Evolutionary conservation across 306 rosid species (phyloP), one percentile per base, ranked within the genome.

Genomic region (Sphenostylis stenocarpa): DNA sequence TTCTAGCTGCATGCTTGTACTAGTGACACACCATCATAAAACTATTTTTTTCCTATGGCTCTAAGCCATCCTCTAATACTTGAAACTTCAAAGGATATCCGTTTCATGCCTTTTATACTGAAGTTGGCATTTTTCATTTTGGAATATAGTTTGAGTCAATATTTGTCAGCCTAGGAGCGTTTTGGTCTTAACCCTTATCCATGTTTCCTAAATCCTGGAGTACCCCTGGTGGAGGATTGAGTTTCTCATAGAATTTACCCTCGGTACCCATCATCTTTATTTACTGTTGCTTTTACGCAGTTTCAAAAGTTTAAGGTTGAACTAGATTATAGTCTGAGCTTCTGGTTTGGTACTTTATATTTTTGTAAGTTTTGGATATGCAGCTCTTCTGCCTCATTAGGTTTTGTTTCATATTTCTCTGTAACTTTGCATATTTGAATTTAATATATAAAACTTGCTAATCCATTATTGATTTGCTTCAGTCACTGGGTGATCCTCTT

Each of bases 401-500:
- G 60, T 36, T 38, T 36, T 65, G 51, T 65, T 65, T 63, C 23
- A 12, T 62, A 65, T 4, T 14, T 19, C 17, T 61, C n/a, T 66
- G 29, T 36, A 1, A 7, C 23, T 31, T 45, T 64, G 67, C 21
- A 66, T 44, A 21, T 51, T 26, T 45, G 51, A 13, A 66, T 51
- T 67, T 13, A 3, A 64, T 38, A 56, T 16, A 72, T 61, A 19
- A 53, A 49, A 41, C 36, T 52, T 61, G 21, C 83, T 84, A 61
- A 75, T 55, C 31, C 62, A 31, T 66, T 77, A 26, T 79, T 79
- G 45, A 70, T 43, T 38, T 70, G 44, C 29, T 75, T 75, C 84
- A 82, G 88, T 79, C 86, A 19, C 55, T 56, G 53, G 79, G 79
- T 19, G 71, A 80, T 58, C 24, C 66, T n/a, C 13, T 75, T 74